These are phyloP conservation scores for Raphanus hybrid DNA, from an alignment of 441 rosid species.

Conservation along the genomic window DNA sequence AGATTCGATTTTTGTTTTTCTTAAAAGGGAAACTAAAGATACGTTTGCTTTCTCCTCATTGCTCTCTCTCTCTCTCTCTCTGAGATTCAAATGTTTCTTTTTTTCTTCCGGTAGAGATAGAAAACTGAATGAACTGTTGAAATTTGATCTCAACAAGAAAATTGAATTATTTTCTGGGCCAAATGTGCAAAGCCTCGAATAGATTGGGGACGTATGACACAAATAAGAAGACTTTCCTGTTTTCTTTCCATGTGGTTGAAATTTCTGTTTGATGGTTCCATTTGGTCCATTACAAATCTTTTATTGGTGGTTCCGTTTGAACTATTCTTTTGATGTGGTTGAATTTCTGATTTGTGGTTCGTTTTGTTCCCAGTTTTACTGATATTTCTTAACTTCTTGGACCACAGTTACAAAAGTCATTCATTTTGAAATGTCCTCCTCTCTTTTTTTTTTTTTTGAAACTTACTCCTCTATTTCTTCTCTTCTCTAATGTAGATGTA, in stretches of 20 bases:
- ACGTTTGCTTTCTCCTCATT: not conserved
- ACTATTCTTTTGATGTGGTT: not conserved
- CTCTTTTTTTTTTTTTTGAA: too few relatives aligned
- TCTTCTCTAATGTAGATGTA: not conserved
- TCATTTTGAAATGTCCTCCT: not conserved
- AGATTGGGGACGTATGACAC: constrained; percentile 14
- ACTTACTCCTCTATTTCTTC: not conserved
- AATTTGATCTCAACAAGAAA: too few relatives aligned
- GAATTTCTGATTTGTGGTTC: not conserved
- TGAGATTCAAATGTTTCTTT: constrained; percentile 3
- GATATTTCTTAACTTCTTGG: not conserved
- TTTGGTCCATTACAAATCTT: not conserved
- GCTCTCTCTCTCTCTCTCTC: not conserved
- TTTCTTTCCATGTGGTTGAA: not conserved
- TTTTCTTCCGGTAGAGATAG: constrained; percentile 7
- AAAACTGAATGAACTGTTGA: not conserved
- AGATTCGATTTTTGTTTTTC: constrained; percentile 5
- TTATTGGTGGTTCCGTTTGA: not conserved
- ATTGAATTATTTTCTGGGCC: not conserved
- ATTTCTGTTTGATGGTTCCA: too few relatives aligned
- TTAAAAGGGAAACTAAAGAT: constrained; percentile 9
- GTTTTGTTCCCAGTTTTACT: not conserved
- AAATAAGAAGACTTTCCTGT: not conserved
- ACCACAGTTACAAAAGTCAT: not conserved
- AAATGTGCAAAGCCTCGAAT: not conserved